These are phyloP conservation scores for Heracleum sosnowskyi DNA, from an alignment of 129 eudicot species.

Conservation along the genomic window DNA sequence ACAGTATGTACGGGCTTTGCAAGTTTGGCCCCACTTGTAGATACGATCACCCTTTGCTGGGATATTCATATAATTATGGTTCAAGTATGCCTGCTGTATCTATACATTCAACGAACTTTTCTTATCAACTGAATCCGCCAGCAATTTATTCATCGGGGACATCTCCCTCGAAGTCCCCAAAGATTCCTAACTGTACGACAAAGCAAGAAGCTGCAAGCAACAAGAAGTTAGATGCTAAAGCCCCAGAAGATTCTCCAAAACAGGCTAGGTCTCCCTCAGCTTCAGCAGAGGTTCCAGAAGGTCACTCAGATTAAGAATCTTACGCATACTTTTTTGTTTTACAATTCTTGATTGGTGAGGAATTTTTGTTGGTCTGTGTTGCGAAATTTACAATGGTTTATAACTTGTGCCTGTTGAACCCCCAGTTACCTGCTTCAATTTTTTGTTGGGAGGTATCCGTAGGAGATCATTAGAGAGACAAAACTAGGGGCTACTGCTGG, in stretches of 20 bases:
- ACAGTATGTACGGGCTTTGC: conserved; percentile 66
- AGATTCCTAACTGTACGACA: conserved; percentile 34
- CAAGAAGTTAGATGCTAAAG: conserved; percentile 7
- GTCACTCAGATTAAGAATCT: conserved; percentile 25
- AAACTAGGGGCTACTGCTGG: background rate
- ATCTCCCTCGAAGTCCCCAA: conserved; percentile 51
- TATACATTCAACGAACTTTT: conserved; percentile 24
- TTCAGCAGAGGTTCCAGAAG: conserved; percentile 19
- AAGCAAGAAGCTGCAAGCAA: conserved; percentile 28
- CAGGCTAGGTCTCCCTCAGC: conserved; percentile 20
- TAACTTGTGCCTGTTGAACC: background rate
- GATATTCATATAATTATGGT: conserved; percentile 44
- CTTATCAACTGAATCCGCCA: conserved; percentile 28
- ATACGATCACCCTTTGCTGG: conserved; percentile 75
- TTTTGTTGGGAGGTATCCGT: background rate
- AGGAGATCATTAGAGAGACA: background rate
- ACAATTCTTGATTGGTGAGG: background rate
- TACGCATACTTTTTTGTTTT: background rate
- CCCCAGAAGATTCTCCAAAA: conserved; percentile 26
- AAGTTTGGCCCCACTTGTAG: conserved; percentile 83
- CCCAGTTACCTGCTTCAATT: background rate
- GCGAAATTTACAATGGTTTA: background rate
- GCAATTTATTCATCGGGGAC: conserved; percentile 29
- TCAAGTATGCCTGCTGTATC: conserved; percentile 36
- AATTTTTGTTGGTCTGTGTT: background rate